A percentile compares a stretch with the other conserved stretches of the same genome.
Evolutionary conservation across 1,284 basidiomycete genomes (phyloP).

Genomic region (Sanghuangporus weigelae): DNA sequence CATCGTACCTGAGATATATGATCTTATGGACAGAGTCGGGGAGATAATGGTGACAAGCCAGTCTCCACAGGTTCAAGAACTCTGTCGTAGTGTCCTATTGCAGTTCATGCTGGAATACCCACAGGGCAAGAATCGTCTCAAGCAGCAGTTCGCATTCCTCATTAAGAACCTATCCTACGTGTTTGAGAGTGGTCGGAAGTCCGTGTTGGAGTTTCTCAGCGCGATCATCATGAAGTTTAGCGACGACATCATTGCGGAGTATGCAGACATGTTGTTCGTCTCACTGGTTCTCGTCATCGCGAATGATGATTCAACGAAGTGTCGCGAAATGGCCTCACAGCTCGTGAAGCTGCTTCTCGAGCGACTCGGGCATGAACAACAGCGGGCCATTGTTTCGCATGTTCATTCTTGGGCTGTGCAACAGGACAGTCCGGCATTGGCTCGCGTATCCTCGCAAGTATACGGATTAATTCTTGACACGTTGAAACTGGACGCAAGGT

Average conservation of each 20-base stretch:
- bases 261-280: slow-evolving; percentile 89
- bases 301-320: slow-evolving; percentile 89
- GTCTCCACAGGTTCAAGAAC: slow-evolving; percentile 85
- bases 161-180: slow-evolving; percentile 93
- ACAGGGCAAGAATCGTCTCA: slow-evolving; percentile 88
- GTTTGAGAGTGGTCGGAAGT: slow-evolving; percentile 86
- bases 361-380: slow-evolving; percentile 59
- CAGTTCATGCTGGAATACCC: slow-evolving; percentile 98
- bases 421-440: slow-evolving; percentile 52
- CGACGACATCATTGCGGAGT: slow-evolving; percentile 68
- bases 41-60: slow-evolving; percentile 95
- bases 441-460: slow-evolving; percentile 74
- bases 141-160: slow-evolving; percentile 87
- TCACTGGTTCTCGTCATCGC: slow-evolving; percentile 90
- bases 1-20: slow-evolving; percentile 95
- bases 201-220: slow-evolving; percentile 86
- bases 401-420: slow-evolving; percentile 80
- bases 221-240: slow-evolving; percentile 88
- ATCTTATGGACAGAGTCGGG: slow-evolving; percentile 94
- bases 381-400: slow-evolving; percentile 61
- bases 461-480: slow-evolving; percentile 76
- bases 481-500: slow-evolving; percentile 42
- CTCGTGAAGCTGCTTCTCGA: slow-evolving; percentile 75
- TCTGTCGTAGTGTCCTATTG: slow-evolving; percentile 83
- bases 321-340: slow-evolving; percentile 81